A percentile compares a stretch with the other conserved stretches of the same genome.
Conservation (phyloP, 305 asterid species). For the Plantago coronopus region DNA sequence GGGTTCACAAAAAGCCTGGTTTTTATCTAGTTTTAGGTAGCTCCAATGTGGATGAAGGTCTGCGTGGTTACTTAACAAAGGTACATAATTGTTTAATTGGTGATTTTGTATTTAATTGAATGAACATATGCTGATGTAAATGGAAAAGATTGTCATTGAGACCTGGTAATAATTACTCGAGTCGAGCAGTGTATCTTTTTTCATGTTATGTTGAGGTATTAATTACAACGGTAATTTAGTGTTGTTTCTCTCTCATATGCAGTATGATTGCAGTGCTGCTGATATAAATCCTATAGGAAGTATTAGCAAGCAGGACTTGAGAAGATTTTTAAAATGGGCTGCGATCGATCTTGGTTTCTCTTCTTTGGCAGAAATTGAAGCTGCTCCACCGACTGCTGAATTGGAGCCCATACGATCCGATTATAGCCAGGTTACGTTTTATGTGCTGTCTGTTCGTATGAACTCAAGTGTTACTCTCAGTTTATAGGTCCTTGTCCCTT, state of each 20-base stretch:
- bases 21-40: conserved; percentile 94
- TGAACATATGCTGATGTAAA: no score
- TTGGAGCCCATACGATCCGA: conserved; percentile 86
- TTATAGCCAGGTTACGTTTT: conserved; percentile 71
- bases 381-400: conserved; percentile 99
- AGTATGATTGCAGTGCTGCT: conserved; percentile 98
- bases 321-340: conserved; percentile 86
- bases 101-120: no score
- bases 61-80: conserved; percentile 96
- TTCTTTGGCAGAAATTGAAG: conserved; percentile 86
- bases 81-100: conserved; percentile 27
- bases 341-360: conserved; percentile 76
- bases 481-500: not conserved
- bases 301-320: conserved; percentile 87
- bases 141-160: no score
- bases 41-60: conserved; percentile 97
- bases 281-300: conserved; percentile 98
- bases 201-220: no score
- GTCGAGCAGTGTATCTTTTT: not conserved
- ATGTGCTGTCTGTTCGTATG: conserved; percentile 7
- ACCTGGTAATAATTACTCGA: no score
- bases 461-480: conserved; percentile 1
- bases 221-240: no score
- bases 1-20: conserved; percentile 96
- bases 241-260: conserved; percentile 20